Evolutionary conservation across 768 basidiomycete genomes (phyloP).

Genomic region (Russula earlei): DNA sequence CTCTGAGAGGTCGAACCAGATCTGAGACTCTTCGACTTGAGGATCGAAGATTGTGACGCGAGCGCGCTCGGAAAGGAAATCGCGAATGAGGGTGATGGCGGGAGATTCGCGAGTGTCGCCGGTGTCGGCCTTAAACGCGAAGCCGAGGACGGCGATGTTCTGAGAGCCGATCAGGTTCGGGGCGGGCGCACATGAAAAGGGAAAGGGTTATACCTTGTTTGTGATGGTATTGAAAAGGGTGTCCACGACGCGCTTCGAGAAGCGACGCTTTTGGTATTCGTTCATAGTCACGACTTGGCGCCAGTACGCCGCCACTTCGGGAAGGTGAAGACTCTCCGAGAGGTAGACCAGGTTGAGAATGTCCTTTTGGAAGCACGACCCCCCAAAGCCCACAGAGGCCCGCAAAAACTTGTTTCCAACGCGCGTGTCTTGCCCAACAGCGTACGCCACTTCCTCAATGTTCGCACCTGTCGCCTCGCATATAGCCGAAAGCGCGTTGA

Average conservation of each 20-base stretch:
- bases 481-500: conserved; percentile 97
- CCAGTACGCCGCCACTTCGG: conserved; percentile 98
- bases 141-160: conserved; percentile 94
- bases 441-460: conserved; percentile 94
- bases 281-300: conserved; percentile 95
- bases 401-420: conserved; percentile 94
- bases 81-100: conserved; percentile 85
- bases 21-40: conserved; percentile 75
- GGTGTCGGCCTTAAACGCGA: conserved; percentile 99
- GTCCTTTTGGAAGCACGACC: conserved; percentile 99
- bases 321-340: conserved; percentile 86
- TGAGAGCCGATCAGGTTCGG: conserved; percentile 21
- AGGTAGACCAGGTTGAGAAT: conserved; percentile 99
- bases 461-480: conserved; percentile 98
- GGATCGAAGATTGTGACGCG: conserved; percentile 87
- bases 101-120: conserved; percentile 98
- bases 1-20: conserved; percentile 72
- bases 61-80: conserved; percentile 89
- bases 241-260: conserved; percentile 93
- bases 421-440: conserved; percentile 87
- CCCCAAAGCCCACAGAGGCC: conserved; percentile 93
- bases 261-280: conserved; percentile 94
- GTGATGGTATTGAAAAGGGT: conserved; percentile 98
- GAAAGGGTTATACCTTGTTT: conserved; percentile 55
- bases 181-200: neutral